Evolutionary conservation across 169 alveolate genomes (phyloP).

Genomic region (Cryptosporidium ubiquitum): DNA sequence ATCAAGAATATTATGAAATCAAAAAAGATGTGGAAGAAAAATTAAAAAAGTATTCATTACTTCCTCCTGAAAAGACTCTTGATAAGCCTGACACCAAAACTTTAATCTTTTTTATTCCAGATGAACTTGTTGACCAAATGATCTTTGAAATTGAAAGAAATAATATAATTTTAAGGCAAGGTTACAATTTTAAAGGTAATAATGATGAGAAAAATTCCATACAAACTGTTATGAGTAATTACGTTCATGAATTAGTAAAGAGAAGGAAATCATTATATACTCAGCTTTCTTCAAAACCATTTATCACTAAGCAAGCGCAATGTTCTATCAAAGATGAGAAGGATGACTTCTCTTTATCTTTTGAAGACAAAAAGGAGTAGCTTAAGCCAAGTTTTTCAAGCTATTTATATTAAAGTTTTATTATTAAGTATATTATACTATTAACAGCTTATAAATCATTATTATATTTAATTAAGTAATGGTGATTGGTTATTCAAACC

Average conservation of each 20-base stretch:
- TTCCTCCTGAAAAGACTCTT: not conserved
- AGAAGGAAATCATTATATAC: conserved; percentile 22
- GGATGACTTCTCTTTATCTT: not conserved
- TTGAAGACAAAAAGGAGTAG: not conserved
- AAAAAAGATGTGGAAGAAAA: not conserved
- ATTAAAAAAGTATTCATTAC: not conserved
- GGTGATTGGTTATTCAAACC: not conserved
- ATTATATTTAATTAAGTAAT: too few relatives aligned
- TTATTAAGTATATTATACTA: too few relatives aligned
- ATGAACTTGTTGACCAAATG: conserved; percentile 41
- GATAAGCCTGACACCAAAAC: conserved; percentile 5
- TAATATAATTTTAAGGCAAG: conserved; percentile 1
- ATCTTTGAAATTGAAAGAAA: conserved; percentile 22
- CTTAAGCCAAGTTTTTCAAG: too few relatives aligned
- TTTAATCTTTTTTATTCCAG: conserved; percentile 22
- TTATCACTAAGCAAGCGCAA: conserved; percentile 23
- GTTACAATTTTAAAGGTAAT: not conserved
- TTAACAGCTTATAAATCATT: too few relatives aligned
- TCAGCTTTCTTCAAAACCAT: conserved; percentile 25
- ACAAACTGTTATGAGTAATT: not conserved
- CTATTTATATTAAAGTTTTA: too few relatives aligned
- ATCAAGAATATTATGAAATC: conserved; percentile 44
- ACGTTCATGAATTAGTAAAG: not conserved
- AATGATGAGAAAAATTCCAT: not conserved
- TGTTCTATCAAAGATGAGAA: not conserved